Conservation (phyloP, 495 filamentous ascomycete genomes). For the Lophium mytilinum region DNA sequence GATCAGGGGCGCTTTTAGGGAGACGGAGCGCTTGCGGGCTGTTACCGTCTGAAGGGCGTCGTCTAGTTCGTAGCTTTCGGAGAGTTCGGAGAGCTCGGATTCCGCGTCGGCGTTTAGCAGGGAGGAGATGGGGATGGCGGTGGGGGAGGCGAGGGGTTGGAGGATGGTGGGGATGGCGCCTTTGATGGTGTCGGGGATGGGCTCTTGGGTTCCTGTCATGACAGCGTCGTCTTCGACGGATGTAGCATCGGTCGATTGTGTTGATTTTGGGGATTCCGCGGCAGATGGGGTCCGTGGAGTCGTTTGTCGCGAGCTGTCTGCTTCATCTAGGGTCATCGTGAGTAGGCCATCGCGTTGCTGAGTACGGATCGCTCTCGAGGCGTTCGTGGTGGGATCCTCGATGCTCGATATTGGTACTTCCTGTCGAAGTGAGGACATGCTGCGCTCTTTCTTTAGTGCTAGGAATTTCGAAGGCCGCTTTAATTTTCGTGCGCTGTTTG, state of each 20-base stretch:
- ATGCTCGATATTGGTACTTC: slow-evolving; percentile 22
- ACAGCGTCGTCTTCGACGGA: slow-evolving; percentile 13
- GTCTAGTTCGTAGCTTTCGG: slow-evolving; percentile 11
- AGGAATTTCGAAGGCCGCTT: background rate
- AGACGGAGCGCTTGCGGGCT: slow-evolving; percentile 7
- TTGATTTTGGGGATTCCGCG: slow-evolving; percentile 12
- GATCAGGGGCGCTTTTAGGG: background rate
- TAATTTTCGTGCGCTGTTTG: no score
- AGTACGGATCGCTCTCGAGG: slow-evolving; percentile 6
- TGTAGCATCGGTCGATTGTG: slow-evolving; percentile 19
- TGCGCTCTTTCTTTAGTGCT: slow-evolving; percentile 14
- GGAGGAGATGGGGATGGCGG: background rate
- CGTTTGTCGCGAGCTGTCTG: slow-evolving; percentile 1
- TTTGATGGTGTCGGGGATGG: background rate
- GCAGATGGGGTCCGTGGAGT: slow-evolving; percentile 10
- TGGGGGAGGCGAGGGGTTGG: background rate
- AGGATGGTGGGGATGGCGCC: background rate
- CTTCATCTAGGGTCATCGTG: slow-evolving; percentile 13
- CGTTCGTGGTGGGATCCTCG: slow-evolving; percentile 15
- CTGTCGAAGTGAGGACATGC: slow-evolving; percentile 13
- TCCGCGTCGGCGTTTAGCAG: slow-evolving; percentile 10
- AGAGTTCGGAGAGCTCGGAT: slow-evolving; percentile 22
- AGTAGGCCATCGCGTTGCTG: slow-evolving; percentile 20
- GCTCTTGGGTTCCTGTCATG: background rate
- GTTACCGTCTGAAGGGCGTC: slow-evolving; percentile 11